Conservation (phyloP, 2,329 filamentous ascomycete species). For the Hypoxylon sp. region DNA sequence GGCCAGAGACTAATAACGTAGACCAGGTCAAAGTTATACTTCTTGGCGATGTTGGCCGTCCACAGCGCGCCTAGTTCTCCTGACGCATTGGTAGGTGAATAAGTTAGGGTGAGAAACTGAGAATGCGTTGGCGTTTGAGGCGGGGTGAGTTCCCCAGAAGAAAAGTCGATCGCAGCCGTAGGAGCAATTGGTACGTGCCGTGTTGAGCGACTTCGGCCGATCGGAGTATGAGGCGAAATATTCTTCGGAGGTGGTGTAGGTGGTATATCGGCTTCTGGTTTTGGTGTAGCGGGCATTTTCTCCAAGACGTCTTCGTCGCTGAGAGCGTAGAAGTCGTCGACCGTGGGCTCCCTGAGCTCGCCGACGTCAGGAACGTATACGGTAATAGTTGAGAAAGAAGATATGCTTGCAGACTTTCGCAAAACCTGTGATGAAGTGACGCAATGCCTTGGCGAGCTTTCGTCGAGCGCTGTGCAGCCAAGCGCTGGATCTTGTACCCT, state of each 20-base stretch:
- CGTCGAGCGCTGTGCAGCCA: not conserved
- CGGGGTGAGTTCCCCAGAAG: constrained; percentile 46
- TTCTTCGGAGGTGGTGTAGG: constrained; percentile 49
- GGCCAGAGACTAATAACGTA: constrained; percentile 72
- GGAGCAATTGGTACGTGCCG: constrained; percentile 31
- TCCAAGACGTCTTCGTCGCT: constrained; percentile 71
- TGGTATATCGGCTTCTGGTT: constrained; percentile 38
- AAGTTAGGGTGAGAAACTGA: constrained; percentile 59
- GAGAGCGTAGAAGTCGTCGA: constrained; percentile 66
- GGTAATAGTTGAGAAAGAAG: constrained; percentile 47
- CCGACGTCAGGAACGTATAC: constrained; percentile 48
- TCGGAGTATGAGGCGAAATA: constrained; percentile 35
- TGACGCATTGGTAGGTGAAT: constrained; percentile 59
- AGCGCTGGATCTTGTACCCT: constrained; percentile 40
- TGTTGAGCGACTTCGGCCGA: constrained; percentile 30
- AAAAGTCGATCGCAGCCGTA: constrained; percentile 29
- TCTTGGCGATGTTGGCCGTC: constrained; percentile 66
- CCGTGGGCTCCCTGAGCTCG: constrained; percentile 63
- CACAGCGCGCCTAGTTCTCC: constrained; percentile 65
- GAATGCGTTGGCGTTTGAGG: constrained; percentile 47
- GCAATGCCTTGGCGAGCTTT: constrained; percentile 26
- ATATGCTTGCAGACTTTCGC: constrained; percentile 47
- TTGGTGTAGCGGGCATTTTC: constrained; percentile 44
- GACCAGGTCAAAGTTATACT: constrained; percentile 69
- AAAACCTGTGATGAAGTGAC: constrained; percentile 38